Conservation (phyloP, 2,329 filamentous ascomycete genomes). For the Botrytis byssoidea region DNA sequence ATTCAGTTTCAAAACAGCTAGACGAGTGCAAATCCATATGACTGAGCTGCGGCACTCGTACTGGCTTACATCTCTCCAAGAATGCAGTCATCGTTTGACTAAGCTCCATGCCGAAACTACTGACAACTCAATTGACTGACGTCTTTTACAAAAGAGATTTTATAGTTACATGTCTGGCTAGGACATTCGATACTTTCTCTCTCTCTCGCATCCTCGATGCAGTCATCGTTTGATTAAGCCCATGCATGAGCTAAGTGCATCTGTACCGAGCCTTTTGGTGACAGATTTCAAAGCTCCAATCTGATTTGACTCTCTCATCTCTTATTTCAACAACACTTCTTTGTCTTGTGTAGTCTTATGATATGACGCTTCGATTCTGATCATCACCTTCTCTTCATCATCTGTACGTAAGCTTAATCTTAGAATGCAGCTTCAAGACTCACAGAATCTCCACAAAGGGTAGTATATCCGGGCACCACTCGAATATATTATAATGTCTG, state of each 20-base stretch:
- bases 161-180: neutral
- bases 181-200: neutral
- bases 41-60: conserved; percentile 2
- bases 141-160: neutral
- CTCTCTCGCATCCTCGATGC: neutral
- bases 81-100: neutral
- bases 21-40: neutral
- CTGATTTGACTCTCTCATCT: neutral
- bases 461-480: neutral
- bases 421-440: neutral
- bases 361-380: neutral
- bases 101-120: neutral
- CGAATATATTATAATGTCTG: neutral
- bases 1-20: neutral
- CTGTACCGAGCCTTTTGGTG: neutral
- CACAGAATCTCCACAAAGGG: neutral
- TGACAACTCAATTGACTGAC: neutral
- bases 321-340: neutral
- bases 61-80: neutral
- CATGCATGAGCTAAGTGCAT: neutral
- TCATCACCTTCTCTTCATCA: neutral
- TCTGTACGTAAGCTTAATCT: neutral
- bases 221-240: neutral
- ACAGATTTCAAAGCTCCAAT: neutral
- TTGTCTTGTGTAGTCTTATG: neutral